phyloP scores from a whole-genome alignment of 345 rosid species.

The Kernera saxatilis region DNA sequence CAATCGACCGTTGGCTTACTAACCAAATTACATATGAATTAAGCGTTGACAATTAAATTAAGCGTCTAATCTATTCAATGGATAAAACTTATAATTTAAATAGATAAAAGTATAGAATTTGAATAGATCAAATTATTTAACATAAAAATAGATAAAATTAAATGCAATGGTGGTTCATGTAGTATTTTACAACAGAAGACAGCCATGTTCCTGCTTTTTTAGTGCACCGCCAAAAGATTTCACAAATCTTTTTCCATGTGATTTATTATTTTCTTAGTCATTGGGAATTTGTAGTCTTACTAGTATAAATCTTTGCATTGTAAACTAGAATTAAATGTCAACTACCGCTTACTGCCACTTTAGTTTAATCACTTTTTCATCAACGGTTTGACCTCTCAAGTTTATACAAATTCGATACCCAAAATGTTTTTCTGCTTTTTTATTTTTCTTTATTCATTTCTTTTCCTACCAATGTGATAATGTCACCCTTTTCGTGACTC shows the following conservation, averaged over 20 bases:
- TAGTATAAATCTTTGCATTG: slow-evolving; percentile 6
- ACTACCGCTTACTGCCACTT: slow-evolving; percentile 5
- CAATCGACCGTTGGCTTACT: slow-evolving; percentile 24
- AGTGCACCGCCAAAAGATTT: slow-evolving; percentile 36
- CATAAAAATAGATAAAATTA: background rate
- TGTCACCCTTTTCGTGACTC: slow-evolving; percentile 3
- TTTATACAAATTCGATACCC: background rate
- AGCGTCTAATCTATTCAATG: background rate
- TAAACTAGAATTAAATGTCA: slow-evolving; percentile 28
- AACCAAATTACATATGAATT: slow-evolving; percentile 23
- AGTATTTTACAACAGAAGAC: slow-evolving; percentile 28
- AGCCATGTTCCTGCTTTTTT: slow-evolving; percentile 33
- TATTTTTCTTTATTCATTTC: background rate
- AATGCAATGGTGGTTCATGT: slow-evolving; percentile 4
- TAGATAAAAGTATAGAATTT: background rate
- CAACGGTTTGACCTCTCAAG: slow-evolving; percentile 7
- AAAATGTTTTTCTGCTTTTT: background rate
- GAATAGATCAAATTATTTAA: no score
- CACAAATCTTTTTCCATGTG: slow-evolving; percentile 38
- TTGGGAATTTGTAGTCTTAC: background rate
- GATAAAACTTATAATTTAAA: background rate
- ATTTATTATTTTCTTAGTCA: background rate
- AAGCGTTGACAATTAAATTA: slow-evolving; percentile 20
- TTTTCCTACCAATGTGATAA: slow-evolving; percentile 10
- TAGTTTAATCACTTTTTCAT: background rate